Evolutionary conservation across 2,329 filamentous ascomycete species (phyloP), one percentile per base, ranked within the genome.

Genomic region (Ophiostoma tasmaniense): DNA sequence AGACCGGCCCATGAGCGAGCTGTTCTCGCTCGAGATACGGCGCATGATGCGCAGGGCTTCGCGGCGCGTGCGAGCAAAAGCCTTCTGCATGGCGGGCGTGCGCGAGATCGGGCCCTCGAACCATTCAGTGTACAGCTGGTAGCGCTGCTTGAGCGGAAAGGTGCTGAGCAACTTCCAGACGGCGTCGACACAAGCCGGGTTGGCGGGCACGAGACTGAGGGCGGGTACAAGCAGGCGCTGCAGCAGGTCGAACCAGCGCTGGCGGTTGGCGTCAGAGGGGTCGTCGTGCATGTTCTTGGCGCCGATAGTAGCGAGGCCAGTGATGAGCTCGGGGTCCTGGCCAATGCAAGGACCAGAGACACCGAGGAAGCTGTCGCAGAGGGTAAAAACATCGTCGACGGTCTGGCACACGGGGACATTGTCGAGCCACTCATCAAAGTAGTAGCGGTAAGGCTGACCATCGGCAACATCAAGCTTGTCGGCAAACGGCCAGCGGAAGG

Each of bases 361-460:
- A 73, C 95, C 96, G 64, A 97, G 81, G 28, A 99, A 84, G 0
- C 92, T 93, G 70, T 88, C 86, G 77, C 93, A 96, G 0, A 97
- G 85, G 2, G 89, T 88, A 77, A 98, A 95, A 17, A 99, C 85
- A 76, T 99, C 95, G 71, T 97, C 92, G 6, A 97, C 87, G 1
- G 84, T 90, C 76, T 96, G 93, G 76, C 95, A 99, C 25, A 97
- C 81, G 0, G 95, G 96, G 64, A 99, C 84, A 72, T 95, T 96
- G 78, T 98, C 94, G 2, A 89, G 85, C 95, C 95, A 99, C 74
- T 98, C 95, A 70, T 97, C 93, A 89, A 95, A 97, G 78, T 99
- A 99, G 76, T 96, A 98, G 42, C 90, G 87, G 77, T 97, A 98
- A 67, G 90, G 86, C n/a, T 85, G 84, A 25, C 89, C 89, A 73